Percentiles rank a stretch among this genome's conserved stretches.
Conservation (phyloP, 345 rosid species). For the Mangifera indica region DNA sequence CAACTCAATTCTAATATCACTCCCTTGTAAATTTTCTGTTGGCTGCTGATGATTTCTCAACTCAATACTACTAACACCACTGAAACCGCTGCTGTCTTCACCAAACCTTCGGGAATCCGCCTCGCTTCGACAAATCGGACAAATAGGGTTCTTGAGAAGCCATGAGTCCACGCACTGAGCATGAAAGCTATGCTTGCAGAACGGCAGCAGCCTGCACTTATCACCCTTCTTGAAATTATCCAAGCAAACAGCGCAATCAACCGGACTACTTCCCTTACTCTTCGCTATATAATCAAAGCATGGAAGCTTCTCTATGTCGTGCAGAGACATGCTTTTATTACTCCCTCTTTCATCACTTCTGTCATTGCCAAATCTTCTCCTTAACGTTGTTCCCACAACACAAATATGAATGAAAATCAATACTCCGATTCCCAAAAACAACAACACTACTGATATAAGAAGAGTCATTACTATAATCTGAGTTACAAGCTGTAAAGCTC, state of each 20-base stretch:
- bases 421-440: constrained; percentile 41
- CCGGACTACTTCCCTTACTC: constrained; percentile 34
- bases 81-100: constrained; percentile 23
- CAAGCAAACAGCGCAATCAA: constrained; percentile 61
- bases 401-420: constrained; percentile 45
- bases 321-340: constrained; percentile 33
- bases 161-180: constrained; percentile 51
- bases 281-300: constrained; percentile 41
- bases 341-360: constrained; percentile 1
- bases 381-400: constrained; percentile 36
- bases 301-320: constrained; percentile 57
- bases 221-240: constrained; percentile 53
- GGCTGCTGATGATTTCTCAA: not conserved
- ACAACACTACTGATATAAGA: constrained; percentile 31
- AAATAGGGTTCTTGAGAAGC: constrained; percentile 53
- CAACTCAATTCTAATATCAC: constrained; percentile 1
- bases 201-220: constrained; percentile 52
- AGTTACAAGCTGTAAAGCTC: constrained; percentile 10
- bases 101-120: constrained; percentile 31
- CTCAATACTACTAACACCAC: constrained; percentile 17
- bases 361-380: constrained; percentile 17
- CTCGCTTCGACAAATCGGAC: constrained; percentile 51
- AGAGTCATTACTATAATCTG: constrained; percentile 31
- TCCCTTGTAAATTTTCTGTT: not conserved
- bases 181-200: constrained; percentile 58